These are phyloP conservation scores for Amanita pseudoporphyria DNA, from an alignment of 768 basidiomycete species.

Conservation along the genomic window DNA sequence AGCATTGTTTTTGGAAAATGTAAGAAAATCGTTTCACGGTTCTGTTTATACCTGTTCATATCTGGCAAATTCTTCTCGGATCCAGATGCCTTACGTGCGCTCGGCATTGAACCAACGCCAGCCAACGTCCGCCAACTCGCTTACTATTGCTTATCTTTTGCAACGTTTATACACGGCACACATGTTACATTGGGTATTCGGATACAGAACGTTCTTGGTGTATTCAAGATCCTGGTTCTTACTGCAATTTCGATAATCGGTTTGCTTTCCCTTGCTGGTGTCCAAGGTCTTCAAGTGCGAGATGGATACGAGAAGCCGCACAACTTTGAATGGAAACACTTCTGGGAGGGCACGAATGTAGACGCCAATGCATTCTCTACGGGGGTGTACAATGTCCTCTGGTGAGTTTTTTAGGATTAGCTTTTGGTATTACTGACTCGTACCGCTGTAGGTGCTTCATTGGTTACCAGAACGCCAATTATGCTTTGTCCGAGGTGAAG, in stretches of 20 bases:
- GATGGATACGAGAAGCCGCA: constrained; percentile 42
- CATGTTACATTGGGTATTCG: constrained; percentile 45
- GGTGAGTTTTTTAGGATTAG: constrained; percentile 26
- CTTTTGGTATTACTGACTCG: too few species aligned
- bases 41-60: neutral
- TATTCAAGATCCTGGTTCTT: constrained; percentile 52
- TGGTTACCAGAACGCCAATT: constrained; percentile 70
- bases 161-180: constrained; percentile 47
- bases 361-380: constrained; percentile 52
- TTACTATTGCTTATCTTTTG: constrained; percentile 44
- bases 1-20: constrained; percentile 70
- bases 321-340: constrained; percentile 48
- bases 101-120: constrained; percentile 34
- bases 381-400: constrained; percentile 63
- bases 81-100: constrained; percentile 49
- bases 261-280: constrained; percentile 36
- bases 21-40: constrained; percentile 17
- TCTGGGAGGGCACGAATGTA: constrained; percentile 55
- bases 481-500: constrained; percentile 59
- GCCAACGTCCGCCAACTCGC: constrained; percentile 43
- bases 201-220: constrained; percentile 54
- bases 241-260: constrained; percentile 43
- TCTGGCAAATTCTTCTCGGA: too few species aligned
- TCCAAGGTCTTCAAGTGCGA: constrained; percentile 39
- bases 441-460: constrained; percentile 47